These are phyloP conservation scores for Medicago truncatula DNA, from an alignment of 306 rosid species.

Conservation along the genomic window MtrunA17r5.0-ANR NC_053049.1:46193001-46193500, in stretches of 20 bases:
- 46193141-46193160: slow-evolving; percentile 65
- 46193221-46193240: background rate
- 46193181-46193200: background rate
- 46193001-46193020: slow-evolving; percentile 72
- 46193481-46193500: slow-evolving; percentile 55
- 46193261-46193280: background rate
- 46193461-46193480: slow-evolving; percentile 30
- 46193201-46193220: background rate
- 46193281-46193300: background rate
- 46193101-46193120: slow-evolving; percentile 42
- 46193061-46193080: slow-evolving; percentile 58
- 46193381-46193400: background rate
- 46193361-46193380: background rate
- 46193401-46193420: background rate
- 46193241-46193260: background rate
- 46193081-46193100: slow-evolving; percentile 48
- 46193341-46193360: background rate
- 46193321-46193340: background rate
- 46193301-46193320: background rate
- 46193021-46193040: slow-evolving; percentile 63
- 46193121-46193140: slow-evolving; percentile 55
- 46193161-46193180: slow-evolving; percentile 37
- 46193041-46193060: slow-evolving; percentile 59
- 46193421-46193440: background rate
- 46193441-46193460: slow-evolving; percentile 44